Base-by-base conservation (phyloP, 2,329 filamentous ascomycete genomes). In the Arthrobotrys entomopaga region DNA sequence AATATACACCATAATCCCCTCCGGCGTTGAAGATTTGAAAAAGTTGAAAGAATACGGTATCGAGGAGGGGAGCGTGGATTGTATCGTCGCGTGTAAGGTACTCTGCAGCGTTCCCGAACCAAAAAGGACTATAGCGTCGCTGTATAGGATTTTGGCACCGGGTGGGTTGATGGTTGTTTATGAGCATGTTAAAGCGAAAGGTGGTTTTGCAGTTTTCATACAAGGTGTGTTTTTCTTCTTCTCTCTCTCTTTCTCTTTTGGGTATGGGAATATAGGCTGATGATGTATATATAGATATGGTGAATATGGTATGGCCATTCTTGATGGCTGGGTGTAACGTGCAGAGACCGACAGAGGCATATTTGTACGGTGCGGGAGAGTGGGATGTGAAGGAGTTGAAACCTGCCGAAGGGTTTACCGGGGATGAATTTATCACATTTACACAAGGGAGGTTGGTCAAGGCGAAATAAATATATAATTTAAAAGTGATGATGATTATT, bases 101-200 rank as follows among this genome's bases (percentile, higher is more conserved):
- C 79, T 88, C 1, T 88, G 86, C 75, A 84, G 84, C 2, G 84
- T 88, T 24, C 76, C 73, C 0, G 26, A 71, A 7, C 84, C 85
- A 0, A 81, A 83, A 54, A 79, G 82, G 57, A 85, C 84, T 1
- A 81, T 83, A 15, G 78, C 79, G 1, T 82, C 83, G 0, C 76
- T 88, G 42, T 87, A 87, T 77, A 77, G 77, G 0, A 77, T 87
- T 71, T 78, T 88, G 43, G 85, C 84, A 71, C 86, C 86, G 0
- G 86, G 86, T 1, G 86, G 86, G 0, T 80, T 85, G 64, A 79
- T 88, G 80, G 80, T 88, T 16, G 80, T 87, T 24, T 84, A 83
- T 59, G 86, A 88, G 79, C 86, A 88, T 80, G 83, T 87, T 11
- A 87, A 86, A 79, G 58, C 82, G 80, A n/a, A 80, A 80, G 49